Evolutionary conservation across 2,329 filamentous ascomycete species (phyloP).

Genomic region (Fusarium zealandicum): DNA sequence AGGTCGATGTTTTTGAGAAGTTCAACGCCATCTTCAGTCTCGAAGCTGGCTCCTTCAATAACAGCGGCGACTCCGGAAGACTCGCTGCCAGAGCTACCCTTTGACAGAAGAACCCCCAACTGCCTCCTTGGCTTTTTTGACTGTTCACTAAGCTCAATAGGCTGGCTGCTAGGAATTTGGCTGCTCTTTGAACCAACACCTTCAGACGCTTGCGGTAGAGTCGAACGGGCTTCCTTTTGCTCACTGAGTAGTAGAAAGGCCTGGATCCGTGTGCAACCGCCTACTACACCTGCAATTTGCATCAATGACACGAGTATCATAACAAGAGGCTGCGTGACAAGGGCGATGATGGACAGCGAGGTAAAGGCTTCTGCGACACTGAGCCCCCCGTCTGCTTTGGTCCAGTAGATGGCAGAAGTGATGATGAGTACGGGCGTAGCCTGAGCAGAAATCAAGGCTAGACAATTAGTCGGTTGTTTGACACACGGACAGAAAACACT

Average conservation of each 20-base stretch:
- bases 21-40: conserved; percentile 13
- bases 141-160: too few species aligned
- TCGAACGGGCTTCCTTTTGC: conserved; percentile 17
- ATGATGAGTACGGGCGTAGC: conserved; percentile 46
- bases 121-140: too few species aligned
- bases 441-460: conserved; percentile 40
- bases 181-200: too few species aligned
- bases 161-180: too few species aligned
- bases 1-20: conserved; percentile 41
- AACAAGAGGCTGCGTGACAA: conserved; percentile 45
- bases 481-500: not conserved
- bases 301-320: conserved; percentile 45
- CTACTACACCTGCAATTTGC: conserved; percentile 45
- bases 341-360: conserved; percentile 46
- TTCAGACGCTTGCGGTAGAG: too few species aligned
- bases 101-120: not conserved
- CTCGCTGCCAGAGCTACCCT: not conserved
- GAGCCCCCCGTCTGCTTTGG: conserved; percentile 39
- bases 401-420: conserved; percentile 46
- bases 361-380: conserved; percentile 48
- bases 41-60: conserved; percentile 25
- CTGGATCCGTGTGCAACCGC: conserved; percentile 46
- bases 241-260: conserved; percentile 43
- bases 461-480: not conserved
- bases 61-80: not conserved